Evolutionary conservation across 2,329 filamentous ascomycete species (phyloP), one percentile per base, ranked within the genome.

Genomic region (Clarireedia homoeocarpa): DNA sequence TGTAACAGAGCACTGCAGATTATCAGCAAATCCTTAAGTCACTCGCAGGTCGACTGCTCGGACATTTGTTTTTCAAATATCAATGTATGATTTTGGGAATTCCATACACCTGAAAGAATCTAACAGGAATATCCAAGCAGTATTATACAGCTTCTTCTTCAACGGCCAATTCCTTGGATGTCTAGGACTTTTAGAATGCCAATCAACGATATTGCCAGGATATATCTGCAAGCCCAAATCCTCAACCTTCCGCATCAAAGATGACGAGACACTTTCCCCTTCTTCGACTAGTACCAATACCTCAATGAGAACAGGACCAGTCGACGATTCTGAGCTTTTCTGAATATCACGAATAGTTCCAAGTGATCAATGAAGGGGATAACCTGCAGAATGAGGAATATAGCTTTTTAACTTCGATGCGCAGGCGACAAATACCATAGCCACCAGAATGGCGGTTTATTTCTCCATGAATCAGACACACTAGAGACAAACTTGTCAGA

Each of bases 121-220:
- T 14, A 53, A 23, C 42, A 53, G 27, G 30, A 53, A 48, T 15
- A 53, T 27, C 2, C 42, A 53, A 53, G 51, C 51, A 4, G 42
- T 40, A 12, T 38, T 53, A n/a, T 1, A 30, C 17, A 48, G 9
- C 27, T 53, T 40, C 14, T 34, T 40, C 47, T 38, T 48, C 15
- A 53, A 26, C 6, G 51, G 20, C 42, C 42, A 53, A 48, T 53
- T 53, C 27, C 51, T 40, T 17, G 51, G 51, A 12, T 53, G 20
- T 6, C 20, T 38, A 47, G 23, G 27, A 48, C 47, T 53, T 15
- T 39, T n/a, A n/a, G 51, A 42, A 15, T 38, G 30, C 51, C 42
- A 53, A 27, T 53, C 24, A 15, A 53, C 6, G 17, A 39, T 30
- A 17, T 39, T 20, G 6, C 15, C 30, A 14, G 26, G 15, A 15